phyloP scores from a whole-genome alignment of 257 asterid species.

The Henckelia pumila region DNA sequence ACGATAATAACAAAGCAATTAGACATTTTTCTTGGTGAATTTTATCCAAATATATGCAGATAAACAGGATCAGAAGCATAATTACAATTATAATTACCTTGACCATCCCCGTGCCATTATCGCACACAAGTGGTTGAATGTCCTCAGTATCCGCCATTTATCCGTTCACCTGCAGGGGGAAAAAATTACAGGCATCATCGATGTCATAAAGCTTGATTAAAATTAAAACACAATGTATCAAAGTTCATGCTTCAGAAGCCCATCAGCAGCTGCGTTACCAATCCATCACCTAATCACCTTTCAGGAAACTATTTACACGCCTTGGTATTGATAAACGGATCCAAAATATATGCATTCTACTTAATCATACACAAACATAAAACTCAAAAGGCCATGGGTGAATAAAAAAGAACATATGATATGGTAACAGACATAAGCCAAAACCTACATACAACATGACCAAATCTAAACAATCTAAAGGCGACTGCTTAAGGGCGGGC shows the following conservation, averaged over 20 bases:
- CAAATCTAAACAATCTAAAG: neutral
- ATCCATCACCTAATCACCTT: neutral
- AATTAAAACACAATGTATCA: neutral
- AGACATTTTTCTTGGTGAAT: neutral
- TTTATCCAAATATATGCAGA: neutral
- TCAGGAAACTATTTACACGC: neutral
- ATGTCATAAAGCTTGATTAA: neutral
- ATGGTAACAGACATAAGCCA: neutral
- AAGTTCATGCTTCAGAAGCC: neutral
- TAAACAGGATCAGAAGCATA: neutral
- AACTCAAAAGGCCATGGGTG: neutral
- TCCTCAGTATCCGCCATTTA: conserved; percentile 37
- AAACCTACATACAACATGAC: neutral
- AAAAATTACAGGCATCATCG: neutral
- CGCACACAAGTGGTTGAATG: conserved; percentile 37
- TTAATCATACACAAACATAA: neutral
- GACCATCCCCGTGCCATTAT: conserved; percentile 40
- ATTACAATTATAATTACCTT: conserved; percentile 20
- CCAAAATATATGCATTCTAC: neutral
- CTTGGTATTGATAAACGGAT: neutral
- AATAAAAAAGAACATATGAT: neutral
- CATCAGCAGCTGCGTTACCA: neutral
- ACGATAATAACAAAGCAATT: neutral
- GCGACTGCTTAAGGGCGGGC: neutral
- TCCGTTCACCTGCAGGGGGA: conserved; percentile 18